phyloP scores from a whole-genome alignment of 257 asterid genomes.

The Jacaranda copaia region DNA sequence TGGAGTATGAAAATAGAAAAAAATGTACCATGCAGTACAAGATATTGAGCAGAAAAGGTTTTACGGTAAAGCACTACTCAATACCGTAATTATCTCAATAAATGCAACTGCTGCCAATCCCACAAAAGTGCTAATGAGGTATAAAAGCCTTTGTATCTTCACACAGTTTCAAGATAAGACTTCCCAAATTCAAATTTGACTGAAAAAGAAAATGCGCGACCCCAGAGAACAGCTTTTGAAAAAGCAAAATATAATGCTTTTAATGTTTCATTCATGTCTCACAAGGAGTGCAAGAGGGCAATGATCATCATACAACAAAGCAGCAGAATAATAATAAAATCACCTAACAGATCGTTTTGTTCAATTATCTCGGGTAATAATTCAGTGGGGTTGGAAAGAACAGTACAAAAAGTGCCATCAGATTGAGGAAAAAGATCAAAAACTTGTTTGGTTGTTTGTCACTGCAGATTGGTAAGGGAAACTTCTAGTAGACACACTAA shows the following conservation, averaged over 20 bases:
- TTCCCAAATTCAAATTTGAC: background rate
- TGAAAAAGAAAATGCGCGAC: conserved; percentile 11
- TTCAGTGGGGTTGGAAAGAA: background rate
- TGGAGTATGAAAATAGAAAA: no score
- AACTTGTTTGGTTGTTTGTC: background rate
- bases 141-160: background rate
- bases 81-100: background rate
- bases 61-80: no score
- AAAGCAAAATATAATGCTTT: conserved; percentile 36
- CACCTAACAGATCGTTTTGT: conserved; percentile 22
- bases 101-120: background rate
- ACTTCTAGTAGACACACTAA: background rate
- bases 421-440: conserved; percentile 1
- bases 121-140: background rate
- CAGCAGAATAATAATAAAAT: conserved; percentile 17
- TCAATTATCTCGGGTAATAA: conserved; percentile 31
- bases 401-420: background rate
- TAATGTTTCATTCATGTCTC: conserved; percentile 28
- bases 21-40: no score
- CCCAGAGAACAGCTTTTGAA: conserved; percentile 21
- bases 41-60: no score
- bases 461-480: no score
- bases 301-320: conserved; percentile 32
- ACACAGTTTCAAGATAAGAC: background rate
- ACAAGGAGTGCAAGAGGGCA: conserved; percentile 24